Evolutionary conservation across 108 stramenopile species (phyloP).

Genomic region (Cyclotella kingstonii): DNA sequence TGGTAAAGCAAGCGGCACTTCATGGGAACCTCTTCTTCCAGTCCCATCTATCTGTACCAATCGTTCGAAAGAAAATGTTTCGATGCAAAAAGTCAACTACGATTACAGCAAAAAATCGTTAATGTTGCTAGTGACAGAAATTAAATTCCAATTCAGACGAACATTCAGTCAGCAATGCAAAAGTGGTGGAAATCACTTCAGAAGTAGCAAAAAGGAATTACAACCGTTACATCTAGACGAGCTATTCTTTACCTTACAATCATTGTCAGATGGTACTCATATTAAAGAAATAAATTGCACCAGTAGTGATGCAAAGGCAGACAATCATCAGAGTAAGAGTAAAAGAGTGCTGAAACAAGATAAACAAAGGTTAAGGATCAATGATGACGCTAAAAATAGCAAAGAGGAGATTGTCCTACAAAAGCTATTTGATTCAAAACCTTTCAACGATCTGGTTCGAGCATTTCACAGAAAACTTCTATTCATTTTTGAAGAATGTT

Average conservation of each 20-base stretch:
- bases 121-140: constrained; percentile 18
- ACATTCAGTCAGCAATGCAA: constrained; percentile 17
- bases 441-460: constrained; percentile 23
- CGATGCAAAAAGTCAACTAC: constrained; percentile 11
- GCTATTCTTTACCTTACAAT: constrained; percentile 11
- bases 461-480: constrained; percentile 34
- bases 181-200: background rate
- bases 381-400: constrained; percentile 2
- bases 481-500: constrained; percentile 25
- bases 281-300: background rate
- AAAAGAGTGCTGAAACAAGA: background rate
- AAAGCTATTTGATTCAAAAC: constrained; percentile 30
- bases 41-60: constrained; percentile 17
- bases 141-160: constrained; percentile 39
- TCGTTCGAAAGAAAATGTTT: background rate
- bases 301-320: background rate
- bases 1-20: constrained; percentile 10
- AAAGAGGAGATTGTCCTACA: constrained; percentile 28
- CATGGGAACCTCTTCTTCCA: constrained; percentile 40
- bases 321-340: background rate
- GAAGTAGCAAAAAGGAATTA: background rate
- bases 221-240: constrained; percentile 4
- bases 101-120: constrained; percentile 12
- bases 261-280: background rate
- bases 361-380: background rate